Evolutionary conservation across 2,329 filamentous ascomycete genomes (phyloP), one percentile per base, ranked within the genome.

Genomic region (Phoma sp.): DNA sequence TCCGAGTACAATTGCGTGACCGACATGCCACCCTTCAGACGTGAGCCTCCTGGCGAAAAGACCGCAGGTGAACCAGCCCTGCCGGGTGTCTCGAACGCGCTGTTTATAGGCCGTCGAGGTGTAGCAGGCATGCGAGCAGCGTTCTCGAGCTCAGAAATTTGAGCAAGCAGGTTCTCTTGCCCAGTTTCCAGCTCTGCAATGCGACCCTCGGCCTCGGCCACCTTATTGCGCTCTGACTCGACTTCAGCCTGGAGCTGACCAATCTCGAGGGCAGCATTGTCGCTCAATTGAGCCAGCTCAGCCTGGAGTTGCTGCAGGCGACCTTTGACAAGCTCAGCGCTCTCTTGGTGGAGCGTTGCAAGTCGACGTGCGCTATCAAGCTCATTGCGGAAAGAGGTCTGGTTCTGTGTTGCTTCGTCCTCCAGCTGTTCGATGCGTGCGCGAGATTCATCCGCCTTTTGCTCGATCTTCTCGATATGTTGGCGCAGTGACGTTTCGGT

Each of bases 311-410:
- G 88, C 55, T 87, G 84, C 13, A 92, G 79, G 43, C 89, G 85
- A 54, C 86, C 84, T 70, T 87, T 86, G 64, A 90, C 86, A 13
- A 89, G 91, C 53, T 88, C 83, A 29, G 89, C 87, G 48, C 90
- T 87, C 68, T 93, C 88, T 55, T 91, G 85, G 62, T 91, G 91
- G 70, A 96, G 84, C 59, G 96, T 89, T 2, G 92, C 90, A 19
- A 99, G 83, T 39, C 95, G 86, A 55, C 86, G 87, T 24, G 90
- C 87, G 59, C 89, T 89, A 61, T 96, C 92, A 7, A 96, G 82
- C 72, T 98, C 93, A 51, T 93, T 88, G 65, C 89, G 87, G 80
- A 95, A 96, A 57, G 89, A 88, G 72, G 97, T 90, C 58, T 96
- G 88, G n/a, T 88, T 87, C 49, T 90, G 86, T 1, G 91, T 88